These are phyloP conservation scores for Leccinum subgranulosum DNA, from an alignment of 768 basidiomycete species.

Conservation along the genomic window DNA sequence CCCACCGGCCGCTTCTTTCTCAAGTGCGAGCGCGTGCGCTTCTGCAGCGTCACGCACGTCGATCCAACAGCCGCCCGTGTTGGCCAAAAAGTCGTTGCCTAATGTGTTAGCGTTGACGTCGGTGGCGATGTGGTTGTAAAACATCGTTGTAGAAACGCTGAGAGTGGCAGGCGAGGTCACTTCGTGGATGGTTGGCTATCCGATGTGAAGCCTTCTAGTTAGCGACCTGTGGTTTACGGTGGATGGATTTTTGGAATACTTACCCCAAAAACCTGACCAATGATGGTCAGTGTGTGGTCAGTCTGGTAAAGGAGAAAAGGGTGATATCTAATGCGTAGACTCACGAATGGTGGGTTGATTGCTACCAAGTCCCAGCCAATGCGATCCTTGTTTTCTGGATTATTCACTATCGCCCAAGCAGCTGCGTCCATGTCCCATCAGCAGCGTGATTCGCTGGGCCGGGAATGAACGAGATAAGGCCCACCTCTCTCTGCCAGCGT, in stretches of 20 bases:
- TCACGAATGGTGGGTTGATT: slow-evolving; percentile 39
- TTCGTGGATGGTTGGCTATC: not conserved
- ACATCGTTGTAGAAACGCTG: not conserved
- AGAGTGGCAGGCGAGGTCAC: not conserved
- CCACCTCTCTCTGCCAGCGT: slow-evolving; percentile 59
- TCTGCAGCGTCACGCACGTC: not conserved
- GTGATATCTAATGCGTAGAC: not conserved
- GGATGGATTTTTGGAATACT: not conserved
- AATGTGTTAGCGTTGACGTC: not conserved
- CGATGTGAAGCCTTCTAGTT: not conserved
- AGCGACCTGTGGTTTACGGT: not conserved
- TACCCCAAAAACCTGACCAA: not conserved
- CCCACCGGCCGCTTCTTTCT: not conserved
- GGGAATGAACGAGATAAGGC: not conserved
- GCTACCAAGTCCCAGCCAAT: slow-evolving; percentile 39
- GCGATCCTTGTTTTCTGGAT: slow-evolving; percentile 27
- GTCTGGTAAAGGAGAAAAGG: no score
- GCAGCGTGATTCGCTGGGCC: not conserved
- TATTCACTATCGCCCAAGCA: slow-evolving; percentile 47
- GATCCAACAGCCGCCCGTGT: not conserved
- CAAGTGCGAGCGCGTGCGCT: not conserved
- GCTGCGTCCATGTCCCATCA: slow-evolving; percentile 23
- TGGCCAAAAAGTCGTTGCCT: not conserved
- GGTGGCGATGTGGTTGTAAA: not conserved
- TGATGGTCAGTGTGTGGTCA: not conserved